Evolutionary conservation across 2,329 filamentous ascomycete genomes (phyloP), one percentile per base, ranked within the genome.

Genomic region (Fusarium camptoceras): DNA sequence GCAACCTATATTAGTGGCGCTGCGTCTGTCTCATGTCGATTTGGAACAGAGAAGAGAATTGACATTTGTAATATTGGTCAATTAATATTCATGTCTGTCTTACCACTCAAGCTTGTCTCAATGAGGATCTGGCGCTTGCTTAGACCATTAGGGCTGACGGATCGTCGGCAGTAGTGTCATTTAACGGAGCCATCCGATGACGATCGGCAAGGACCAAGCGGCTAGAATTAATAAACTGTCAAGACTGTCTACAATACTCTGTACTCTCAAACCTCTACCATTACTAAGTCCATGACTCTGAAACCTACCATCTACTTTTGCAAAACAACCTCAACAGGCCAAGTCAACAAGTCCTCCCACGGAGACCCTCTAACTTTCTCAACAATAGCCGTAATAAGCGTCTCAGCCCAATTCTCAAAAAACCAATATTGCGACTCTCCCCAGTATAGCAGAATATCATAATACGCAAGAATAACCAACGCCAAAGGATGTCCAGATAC

Each of bases 341-440:
- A 70, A 8, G n/a, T 43, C 2, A 70, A 25, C 16, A 70, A 39
- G 16, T 70, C 67, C 27, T 68, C 68, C 68, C 68, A 70, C 1
- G 41, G n/a, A 2, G 68, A 71, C 5, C 67, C 68, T 4, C 46
- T 49, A 1, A 71, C 64, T 20, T 60, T 71, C 8, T 71, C 68
- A 6, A 71, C 47, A 11, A 70, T 68, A 5, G 67, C 68, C 7
- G 34, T 56, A 6, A 71, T 47, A n/a, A 70, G 39, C 0, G 55
- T n/a, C 7, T 55, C 58, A 0, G 67, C 55, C 68, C 68, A 70
- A 5, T 48, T 51, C n/a, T 70, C 55, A 39, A 71, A 71, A 18
- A 71, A 71, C 68, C 68, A 70, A 20, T 68, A 71, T 18, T 59
- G 18, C 1, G 58, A 47, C 18, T 68, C 68, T 8, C 43, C 67